These are phyloP conservation scores for Zymoseptoria pseudotritici DNA, from an alignment of 2,329 filamentous ascomycete species.

Conservation along the genomic window DNA sequence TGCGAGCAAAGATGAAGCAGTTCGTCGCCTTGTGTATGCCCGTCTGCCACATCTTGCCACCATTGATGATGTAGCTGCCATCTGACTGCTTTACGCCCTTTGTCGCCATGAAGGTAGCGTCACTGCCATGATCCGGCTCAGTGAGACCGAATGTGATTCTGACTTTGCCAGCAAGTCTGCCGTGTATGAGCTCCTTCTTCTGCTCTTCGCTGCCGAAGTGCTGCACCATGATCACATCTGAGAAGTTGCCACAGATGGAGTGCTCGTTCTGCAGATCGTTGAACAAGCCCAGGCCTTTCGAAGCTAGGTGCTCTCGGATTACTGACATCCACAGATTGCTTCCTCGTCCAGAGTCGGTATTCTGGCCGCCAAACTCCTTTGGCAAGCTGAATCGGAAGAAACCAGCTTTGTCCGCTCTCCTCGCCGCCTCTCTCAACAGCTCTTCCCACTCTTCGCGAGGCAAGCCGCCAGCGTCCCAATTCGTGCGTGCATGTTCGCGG, in stretches of 20 bases:
- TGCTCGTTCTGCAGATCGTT: constrained; percentile 61
- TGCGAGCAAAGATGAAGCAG: constrained; percentile 55
- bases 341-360: constrained; percentile 35
- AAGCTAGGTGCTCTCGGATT: constrained; percentile 52
- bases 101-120: constrained; percentile 57
- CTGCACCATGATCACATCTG: constrained; percentile 54
- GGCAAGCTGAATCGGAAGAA: constrained; percentile 55
- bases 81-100: constrained; percentile 40
- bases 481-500: constrained; percentile 53
- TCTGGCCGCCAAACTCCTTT: constrained; percentile 48
- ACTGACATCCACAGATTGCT: constrained; percentile 58
- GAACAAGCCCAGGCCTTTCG: constrained; percentile 53
- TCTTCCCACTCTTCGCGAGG: constrained; percentile 54
- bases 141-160: constrained; percentile 56
- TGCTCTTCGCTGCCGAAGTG: constrained; percentile 52
- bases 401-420: constrained; percentile 51
- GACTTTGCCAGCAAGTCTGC: constrained; percentile 47
- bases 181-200: constrained; percentile 47
- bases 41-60: constrained; percentile 59
- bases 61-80: constrained; percentile 49
- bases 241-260: constrained; percentile 55
- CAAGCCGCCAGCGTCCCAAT: constrained; percentile 52
- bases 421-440: constrained; percentile 43
- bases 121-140: constrained; percentile 54
- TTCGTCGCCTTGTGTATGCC: constrained; percentile 56